Evolutionary conservation across 768 basidiomycete genomes (phyloP).

Genomic region (Tricholoma bakamatsutake): DNA sequence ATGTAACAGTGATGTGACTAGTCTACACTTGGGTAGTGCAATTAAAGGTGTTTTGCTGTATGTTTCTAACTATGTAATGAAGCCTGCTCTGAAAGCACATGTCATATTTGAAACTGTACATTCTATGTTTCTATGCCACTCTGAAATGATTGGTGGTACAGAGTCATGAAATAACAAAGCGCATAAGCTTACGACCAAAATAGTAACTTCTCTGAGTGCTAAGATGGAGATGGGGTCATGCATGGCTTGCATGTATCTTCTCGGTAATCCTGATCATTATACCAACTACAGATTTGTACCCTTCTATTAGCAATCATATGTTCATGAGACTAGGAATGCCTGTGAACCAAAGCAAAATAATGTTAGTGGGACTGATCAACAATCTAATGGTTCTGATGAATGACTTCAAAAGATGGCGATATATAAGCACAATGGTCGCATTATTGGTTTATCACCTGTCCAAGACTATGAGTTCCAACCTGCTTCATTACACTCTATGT

Average conservation of each 20-base stretch:
- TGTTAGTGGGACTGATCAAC: not conserved
- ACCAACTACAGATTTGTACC: conserved; percentile 23
- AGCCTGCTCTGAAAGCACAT: too few relatives aligned
- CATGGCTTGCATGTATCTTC: too few relatives aligned
- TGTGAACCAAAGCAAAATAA: conserved; percentile 6
- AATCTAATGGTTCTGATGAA: not conserved
- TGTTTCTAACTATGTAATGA: too few relatives aligned
- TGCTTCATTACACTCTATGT: conserved; percentile 12
- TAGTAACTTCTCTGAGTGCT: too few relatives aligned
- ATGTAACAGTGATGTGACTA: conserved; percentile 3
- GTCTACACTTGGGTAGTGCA: too few relatives aligned
- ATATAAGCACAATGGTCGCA: conserved; percentile 1
- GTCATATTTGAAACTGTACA: too few relatives aligned
- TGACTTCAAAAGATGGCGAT: conserved; percentile 10
- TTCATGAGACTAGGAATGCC: not conserved
- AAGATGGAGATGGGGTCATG: too few relatives aligned
- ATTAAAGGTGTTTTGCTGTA: too few relatives aligned
- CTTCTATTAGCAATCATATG: too few relatives aligned
- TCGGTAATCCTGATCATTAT: conserved; percentile 23
- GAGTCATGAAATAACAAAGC: conserved; percentile 6
- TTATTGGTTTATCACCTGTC: conserved; percentile 16
- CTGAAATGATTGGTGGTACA: conserved; percentile 3
- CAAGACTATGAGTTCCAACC: conserved; percentile 24
- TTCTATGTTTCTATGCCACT: conserved; percentile 7
- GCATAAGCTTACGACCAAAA: conserved; percentile 1